These are phyloP conservation scores for Trichothecium sympodiale DNA, from an alignment of 2,329 filamentous ascomycete species.

Conservation along the genomic window DNA sequence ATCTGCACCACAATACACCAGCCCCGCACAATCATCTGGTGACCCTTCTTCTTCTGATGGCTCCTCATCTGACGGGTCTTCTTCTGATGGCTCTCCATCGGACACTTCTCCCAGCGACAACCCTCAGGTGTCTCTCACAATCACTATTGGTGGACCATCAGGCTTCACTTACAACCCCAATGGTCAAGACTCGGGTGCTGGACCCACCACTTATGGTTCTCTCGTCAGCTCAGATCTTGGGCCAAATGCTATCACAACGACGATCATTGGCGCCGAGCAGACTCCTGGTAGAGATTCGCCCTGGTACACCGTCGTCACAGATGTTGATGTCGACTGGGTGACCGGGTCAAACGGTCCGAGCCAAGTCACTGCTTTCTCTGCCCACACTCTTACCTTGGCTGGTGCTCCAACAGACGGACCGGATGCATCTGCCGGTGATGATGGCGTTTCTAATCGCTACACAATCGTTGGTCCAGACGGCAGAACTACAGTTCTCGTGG, in stretches of 20 bases:
- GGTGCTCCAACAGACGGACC: constrained; percentile 2
- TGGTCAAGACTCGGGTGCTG: background rate
- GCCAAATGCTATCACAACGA: too few relatives aligned
- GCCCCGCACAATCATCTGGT: background rate
- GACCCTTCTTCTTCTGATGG: background rate
- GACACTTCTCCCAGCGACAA: background rate
- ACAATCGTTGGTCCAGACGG: constrained; percentile 5
- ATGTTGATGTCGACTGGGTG: constrained; percentile 12
- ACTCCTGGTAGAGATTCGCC: constrained; percentile 1
- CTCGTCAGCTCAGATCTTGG: too few relatives aligned
- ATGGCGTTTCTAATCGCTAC: background rate
- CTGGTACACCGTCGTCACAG: constrained; percentile 12
- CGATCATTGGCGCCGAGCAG: background rate
- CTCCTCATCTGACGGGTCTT: background rate
- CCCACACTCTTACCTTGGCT: constrained; percentile 11
- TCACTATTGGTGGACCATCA: background rate
- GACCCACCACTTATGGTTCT: background rate
- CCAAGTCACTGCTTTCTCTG: constrained; percentile 11
- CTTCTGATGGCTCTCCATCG: background rate
- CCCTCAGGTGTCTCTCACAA: background rate
- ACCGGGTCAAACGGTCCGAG: constrained; percentile 8
- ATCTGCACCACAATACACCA: background rate
- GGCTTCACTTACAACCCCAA: background rate
- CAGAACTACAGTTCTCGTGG: constrained; percentile 5
- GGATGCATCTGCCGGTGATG: background rate